Evolutionary conservation across 441 rosid species (phyloP).

Genomic region (Adansonia grandidieri): DNA sequence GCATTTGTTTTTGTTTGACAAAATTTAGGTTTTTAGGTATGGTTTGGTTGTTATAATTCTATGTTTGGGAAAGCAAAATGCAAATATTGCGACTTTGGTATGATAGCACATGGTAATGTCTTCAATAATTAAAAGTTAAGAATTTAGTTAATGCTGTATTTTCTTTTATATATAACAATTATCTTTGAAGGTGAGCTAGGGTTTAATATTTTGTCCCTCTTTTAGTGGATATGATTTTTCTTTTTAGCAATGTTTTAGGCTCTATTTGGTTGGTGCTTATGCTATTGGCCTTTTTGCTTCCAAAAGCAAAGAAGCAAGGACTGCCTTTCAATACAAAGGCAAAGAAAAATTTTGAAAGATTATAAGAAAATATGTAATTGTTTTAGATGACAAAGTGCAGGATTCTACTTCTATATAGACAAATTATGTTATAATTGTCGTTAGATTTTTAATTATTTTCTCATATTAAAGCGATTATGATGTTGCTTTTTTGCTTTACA

Average conservation of each 20-base stretch:
- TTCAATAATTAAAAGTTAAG: background rate
- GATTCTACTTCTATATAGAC: constrained; percentile 3
- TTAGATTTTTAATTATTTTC: constrained; percentile 5
- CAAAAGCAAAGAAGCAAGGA: background rate
- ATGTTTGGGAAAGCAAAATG: constrained; percentile 1
- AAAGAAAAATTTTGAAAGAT: background rate
- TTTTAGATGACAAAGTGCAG: background rate
- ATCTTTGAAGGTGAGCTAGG: background rate
- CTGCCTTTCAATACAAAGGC: background rate
- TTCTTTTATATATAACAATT: background rate
- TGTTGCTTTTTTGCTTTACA: background rate
- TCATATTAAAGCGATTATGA: background rate
- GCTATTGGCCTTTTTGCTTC: background rate
- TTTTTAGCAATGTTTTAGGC: constrained; percentile 4
- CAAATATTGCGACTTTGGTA: background rate
- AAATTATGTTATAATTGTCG: background rate
- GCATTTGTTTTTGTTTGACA: background rate
- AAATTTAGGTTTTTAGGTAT: background rate
- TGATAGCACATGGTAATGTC: background rate
- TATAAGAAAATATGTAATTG: background rate
- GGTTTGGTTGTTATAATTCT: background rate
- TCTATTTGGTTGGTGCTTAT: background rate
- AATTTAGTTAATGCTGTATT: background rate
- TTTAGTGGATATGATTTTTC: background rate
- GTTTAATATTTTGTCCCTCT: background rate